Evolutionary conservation across 1,284 basidiomycete species (phyloP), one percentile per base, ranked within the genome.

Genomic region (Melampsora medusae): DNA sequence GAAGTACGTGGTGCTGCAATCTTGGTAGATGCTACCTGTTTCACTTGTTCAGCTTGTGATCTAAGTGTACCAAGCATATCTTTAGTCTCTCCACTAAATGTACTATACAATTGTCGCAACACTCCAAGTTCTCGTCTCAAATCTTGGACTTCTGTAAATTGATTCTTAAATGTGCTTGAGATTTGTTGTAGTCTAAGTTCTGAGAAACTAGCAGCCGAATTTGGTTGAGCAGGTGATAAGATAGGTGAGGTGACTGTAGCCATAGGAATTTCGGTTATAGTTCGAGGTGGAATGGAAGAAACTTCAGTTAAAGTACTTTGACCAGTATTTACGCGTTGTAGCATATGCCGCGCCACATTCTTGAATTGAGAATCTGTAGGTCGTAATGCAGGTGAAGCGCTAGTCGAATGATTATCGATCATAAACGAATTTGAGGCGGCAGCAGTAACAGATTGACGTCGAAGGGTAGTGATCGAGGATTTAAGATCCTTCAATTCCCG

Each of bases 91-190:
- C 88, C 89, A 85, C 93, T 90, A 81, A 97, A 97, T 80, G 97
- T 93, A 35, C 89, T 89, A 83, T 99, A 97, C 53, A 97, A 85
- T 84, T 99, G 96, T 0, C 93, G 89, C 87, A 97, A 91, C 80
- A 94, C 88, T 0, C 92, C 95, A 7, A 99, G 86, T 81, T 99
- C 96, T 2, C 94, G 89, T 7, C 97, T 90, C 22, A 99, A 86
- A 80, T 91, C 91, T 83, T 95, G 93, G 16, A 98, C 90, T 82
- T 97, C 94, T 81, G 96, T 92, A 81, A 96, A 94, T 81, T 98
- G 95, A 1, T 89, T 90, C 82, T 91, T 91, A 78, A 98, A 87
- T 80, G 97, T 92, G 2, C 85, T 84, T n/a, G 92, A 89, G 59
- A 93, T 87, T 1, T 19, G 79, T 62, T 10, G 81, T 70, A 49